Evolutionary conservation across 192 early-diverging fungal genomes (phyloP), one percentile per base, ranked within the genome.

Genomic region (Coemansia sp.): DNA sequence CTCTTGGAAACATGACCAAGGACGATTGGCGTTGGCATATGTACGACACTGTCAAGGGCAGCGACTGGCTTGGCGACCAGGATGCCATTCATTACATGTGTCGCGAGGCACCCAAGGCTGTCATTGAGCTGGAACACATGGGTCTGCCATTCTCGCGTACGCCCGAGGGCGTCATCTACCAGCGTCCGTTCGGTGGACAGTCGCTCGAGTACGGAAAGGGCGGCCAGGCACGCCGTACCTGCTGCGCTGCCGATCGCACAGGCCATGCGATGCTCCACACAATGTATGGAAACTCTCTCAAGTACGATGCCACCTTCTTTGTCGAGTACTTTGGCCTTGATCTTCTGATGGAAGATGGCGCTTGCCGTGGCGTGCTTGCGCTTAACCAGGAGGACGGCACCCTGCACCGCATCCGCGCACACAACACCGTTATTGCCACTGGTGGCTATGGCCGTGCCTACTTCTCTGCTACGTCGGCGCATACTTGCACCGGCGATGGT

Each of bases 11-110:
- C 84, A 97, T 99, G 95, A 88, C 89, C 64, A 94, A 99, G 84
- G 97, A 99, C 81, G 97, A 99, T 86, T 99, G 97, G 97, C 89
- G 95, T 83, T 99, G 97, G 97, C 97, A 99, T 81, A 99, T 99
- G 97, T 99, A 97, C 74, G 96, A 99, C 66, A 97, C 96, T 25
- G 95, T 97, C 77, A 99, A 99, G 87, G 96, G 95, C 56, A 93
- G 91, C 64, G 97, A 99, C 77, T 99, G 97, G 97, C 88, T 99
- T 21, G 96, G 95, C 84, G 97, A 99, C 84, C 97, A 99, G 86
- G 95, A 99, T 66, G 97, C 97, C 57, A 99, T 99, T 63, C 97
- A 99, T 77, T 99, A 99, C 84, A 99, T 99, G 97, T 97, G 95
- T 83, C 90, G 95, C 58, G 97, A 99, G 82, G 97, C 97, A 29